Evolutionary conservation across 345 rosid species (phyloP).

Genomic region (Melaleuca alternifolia): DNA sequence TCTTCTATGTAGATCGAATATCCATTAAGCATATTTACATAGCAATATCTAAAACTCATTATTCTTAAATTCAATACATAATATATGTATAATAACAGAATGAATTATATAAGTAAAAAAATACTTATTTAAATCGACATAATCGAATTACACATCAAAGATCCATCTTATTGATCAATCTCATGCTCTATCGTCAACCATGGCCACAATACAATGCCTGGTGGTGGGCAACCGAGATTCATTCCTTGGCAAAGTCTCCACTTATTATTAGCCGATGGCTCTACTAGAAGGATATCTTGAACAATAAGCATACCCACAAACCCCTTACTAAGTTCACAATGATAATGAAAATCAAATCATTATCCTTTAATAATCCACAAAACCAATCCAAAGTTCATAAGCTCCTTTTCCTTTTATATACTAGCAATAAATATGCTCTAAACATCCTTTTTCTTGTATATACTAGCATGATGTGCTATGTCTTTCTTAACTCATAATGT

Average conservation of each 20-base stretch:
- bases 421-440: neutral
- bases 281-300: neutral
- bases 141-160: neutral
- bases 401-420: neutral
- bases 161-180: neutral
- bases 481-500: neutral
- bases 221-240: neutral
- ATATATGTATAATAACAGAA: neutral
- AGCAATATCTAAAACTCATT: neutral
- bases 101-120: neutral
- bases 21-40: neutral
- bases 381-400: neutral
- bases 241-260: neutral
- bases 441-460: neutral
- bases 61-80: neutral
- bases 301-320: neutral
- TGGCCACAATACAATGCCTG: neutral
- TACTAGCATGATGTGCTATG: neutral
- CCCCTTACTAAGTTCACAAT: neutral
- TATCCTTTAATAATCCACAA: neutral
- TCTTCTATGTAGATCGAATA: neutral
- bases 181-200: neutral
- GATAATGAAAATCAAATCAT: neutral
- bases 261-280: neutral
- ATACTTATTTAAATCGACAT: neutral